Percentiles rank a stretch among this genome's conserved stretches.
These are phyloP conservation scores for Phytophthora sp. DNA, from an alignment of 352 stramenopile genomes.

Conservation along the genomic window DNA sequence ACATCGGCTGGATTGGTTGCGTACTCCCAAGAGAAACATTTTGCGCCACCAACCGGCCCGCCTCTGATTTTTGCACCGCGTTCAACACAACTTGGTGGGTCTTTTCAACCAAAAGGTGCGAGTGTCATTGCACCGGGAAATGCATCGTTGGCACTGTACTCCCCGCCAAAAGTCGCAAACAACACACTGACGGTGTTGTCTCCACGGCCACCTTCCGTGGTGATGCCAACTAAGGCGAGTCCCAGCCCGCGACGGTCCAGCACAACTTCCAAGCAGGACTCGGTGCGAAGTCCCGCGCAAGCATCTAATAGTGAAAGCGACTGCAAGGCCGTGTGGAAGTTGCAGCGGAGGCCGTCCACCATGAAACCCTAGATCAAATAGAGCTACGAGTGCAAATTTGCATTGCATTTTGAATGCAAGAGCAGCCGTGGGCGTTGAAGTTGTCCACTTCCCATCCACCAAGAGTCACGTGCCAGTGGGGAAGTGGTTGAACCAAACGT, in stretches of 20 bases:
- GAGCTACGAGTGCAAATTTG: too few species aligned
- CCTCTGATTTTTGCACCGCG: slow-evolving; percentile 2
- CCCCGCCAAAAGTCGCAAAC: not conserved
- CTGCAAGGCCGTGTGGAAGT: slow-evolving; percentile 48
- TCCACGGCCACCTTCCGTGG: slow-evolving; percentile 14
- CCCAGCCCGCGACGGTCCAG: slow-evolving; percentile 19
- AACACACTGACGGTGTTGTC: not conserved
- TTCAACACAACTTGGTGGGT: slow-evolving; percentile 15
- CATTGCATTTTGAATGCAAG: too few species aligned
- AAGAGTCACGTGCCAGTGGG: slow-evolving; percentile 3
- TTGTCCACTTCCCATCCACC: slow-evolving; percentile 14
- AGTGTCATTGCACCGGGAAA: not conserved
- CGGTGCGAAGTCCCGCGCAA: slow-evolving; percentile 1
- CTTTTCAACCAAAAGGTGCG: slow-evolving; percentile 23
- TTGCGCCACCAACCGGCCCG: not conserved
- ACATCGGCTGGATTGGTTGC: not conserved
- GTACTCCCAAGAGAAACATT: slow-evolving; percentile 5
- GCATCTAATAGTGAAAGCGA: slow-evolving; percentile 7
- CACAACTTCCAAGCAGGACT: slow-evolving; percentile 7
- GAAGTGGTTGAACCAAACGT: slow-evolving; percentile 20
- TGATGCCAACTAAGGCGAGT: not conserved
- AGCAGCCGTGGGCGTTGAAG: slow-evolving; percentile 6
- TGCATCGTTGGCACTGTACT: slow-evolving; percentile 4
- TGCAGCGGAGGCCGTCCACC: slow-evolving; percentile 37
- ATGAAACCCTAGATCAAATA: slow-evolving; percentile 17